Base-by-base conservation (phyloP, 352 stramenopile species). In the Phytophthora chlamydospora region DNA sequence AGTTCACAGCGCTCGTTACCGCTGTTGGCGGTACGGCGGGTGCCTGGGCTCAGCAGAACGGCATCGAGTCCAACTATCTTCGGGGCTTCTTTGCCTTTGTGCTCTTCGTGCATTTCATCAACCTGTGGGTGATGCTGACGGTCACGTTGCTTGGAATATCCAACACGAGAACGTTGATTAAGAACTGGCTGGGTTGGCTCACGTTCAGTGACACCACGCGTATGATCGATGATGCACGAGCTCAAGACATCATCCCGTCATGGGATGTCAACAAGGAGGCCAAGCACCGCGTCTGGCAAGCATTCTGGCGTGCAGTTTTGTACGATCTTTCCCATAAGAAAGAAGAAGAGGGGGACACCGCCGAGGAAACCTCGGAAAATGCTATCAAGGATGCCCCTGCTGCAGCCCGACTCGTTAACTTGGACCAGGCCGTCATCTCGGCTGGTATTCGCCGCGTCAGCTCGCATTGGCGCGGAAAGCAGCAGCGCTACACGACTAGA, bases 241-340 rank as follows among this genome's bases (percentile, higher is more conserved):
- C 65, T 3, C 13, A 35, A 0, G 48, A 61, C 9, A 68, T 81
- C 32, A 48, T 81, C 7, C 69, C 58, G 1, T n/a, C 54, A 3
- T 81, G 71, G 75, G 70, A 82, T 12, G 11, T 82, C 12, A 58
- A 85, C 19, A 69, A 68, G 24, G 76, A 85, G 31, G 39, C 62
- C 9, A 80, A 80, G 51, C 70, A 78, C 34, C 62, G 73, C 17
- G 43, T 85, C 13, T 85, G 76, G 76, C 76, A 82, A 14, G 49
- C 64, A 0, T 85, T 85, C 45, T 85, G 76, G 76, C 52, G 76
- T 21, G 55, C 58, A 6, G 32, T 76, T n/a, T 48, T 85, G 31
- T 48, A 76, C 6, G 62, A 67, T 8, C 17, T 77, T 4, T 36
- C 58, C 0, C 38, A 74, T n/a, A 45, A 66, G 10, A 19, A 51